Evolutionary conservation across 1,284 basidiomycete genomes (phyloP).

Genomic region (Puccinia hordei): DNA sequence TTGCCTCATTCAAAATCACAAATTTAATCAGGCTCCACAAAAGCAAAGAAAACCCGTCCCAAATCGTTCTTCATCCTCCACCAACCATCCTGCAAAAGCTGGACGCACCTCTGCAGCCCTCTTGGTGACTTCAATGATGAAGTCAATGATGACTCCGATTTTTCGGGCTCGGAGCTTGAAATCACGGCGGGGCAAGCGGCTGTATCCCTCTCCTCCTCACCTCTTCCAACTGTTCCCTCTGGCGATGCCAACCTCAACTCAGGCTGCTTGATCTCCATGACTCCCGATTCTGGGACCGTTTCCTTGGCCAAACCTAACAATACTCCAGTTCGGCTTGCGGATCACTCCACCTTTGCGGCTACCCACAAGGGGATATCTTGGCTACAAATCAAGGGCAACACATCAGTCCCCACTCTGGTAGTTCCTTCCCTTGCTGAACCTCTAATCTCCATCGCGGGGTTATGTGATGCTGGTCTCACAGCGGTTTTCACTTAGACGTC

Average conservation of each 20-base stretch:
- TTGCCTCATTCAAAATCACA: not conserved
- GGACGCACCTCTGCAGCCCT: not conserved
- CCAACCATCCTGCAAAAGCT: not conserved
- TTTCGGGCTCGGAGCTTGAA: not conserved
- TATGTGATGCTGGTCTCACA: conserved; percentile 8
- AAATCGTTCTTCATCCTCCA: no score
- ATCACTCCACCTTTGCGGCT: not conserved
- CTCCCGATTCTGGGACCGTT: not conserved
- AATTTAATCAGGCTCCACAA: not conserved
- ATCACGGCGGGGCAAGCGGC: not conserved
- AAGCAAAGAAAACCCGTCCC: not conserved
- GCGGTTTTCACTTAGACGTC: not conserved
- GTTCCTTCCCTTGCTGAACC: not conserved
- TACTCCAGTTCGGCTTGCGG: not conserved
- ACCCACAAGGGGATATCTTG: not conserved
- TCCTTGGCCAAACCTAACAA: not conserved
- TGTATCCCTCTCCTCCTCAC: not conserved
- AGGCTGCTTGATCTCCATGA: not conserved
- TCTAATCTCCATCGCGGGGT: no score
- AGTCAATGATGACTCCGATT: not conserved
- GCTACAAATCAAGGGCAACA: not conserved
- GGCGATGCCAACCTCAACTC: not conserved
- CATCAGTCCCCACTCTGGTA: not conserved
- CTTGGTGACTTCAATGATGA: not conserved
- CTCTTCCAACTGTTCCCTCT: not conserved